A percentile compares a stretch with the other conserved stretches of the same genome.
Evolutionary conservation across 805 yeast species (phyloP).

Genomic region (Torulaspora microellipsoides): DNA sequence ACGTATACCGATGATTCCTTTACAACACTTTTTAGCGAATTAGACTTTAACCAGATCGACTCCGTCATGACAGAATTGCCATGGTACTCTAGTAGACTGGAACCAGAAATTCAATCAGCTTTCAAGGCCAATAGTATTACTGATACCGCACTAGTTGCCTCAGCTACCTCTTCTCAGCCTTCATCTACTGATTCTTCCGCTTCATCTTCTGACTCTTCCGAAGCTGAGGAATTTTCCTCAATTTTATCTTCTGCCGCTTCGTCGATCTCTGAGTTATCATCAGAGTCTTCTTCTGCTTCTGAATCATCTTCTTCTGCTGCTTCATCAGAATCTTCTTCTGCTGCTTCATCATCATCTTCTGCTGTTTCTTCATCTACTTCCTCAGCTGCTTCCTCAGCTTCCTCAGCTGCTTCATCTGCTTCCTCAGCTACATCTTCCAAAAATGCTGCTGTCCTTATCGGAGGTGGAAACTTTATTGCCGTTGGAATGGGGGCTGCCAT

Average conservation of each 20-base stretch:
- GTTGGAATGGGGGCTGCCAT: conserved; percentile 1
- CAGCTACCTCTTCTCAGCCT: not conserved
- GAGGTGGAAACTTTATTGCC: not conserved
- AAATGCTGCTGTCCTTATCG: not conserved
- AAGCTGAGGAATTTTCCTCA: not conserved
- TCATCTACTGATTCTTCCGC: conserved; percentile 1
- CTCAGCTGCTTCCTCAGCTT: not conserved
- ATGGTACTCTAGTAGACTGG: conserved; percentile 34
- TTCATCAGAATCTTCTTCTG: not conserved
- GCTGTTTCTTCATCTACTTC: not conserved
- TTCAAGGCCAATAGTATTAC: conserved; percentile 3
- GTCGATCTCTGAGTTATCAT: no score
- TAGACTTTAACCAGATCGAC: conserved; percentile 31
- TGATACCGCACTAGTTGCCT: not conserved
- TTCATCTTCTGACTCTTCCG: not conserved
- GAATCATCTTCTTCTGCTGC: not conserved
- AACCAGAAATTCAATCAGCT: conserved; percentile 19
- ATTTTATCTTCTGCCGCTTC: no score
- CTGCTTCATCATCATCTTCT: not conserved
- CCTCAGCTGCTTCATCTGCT: not conserved
- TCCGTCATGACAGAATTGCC: conserved; percentile 33
- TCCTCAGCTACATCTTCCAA: not conserved
- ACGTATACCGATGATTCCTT: conserved; percentile 30
- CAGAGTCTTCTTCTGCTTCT: not conserved
- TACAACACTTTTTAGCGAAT: conserved; percentile 25